These are phyloP conservation scores for Deakozyma indianensis DNA, from an alignment of 805 yeast genomes.

Conservation along the genomic window DNA sequence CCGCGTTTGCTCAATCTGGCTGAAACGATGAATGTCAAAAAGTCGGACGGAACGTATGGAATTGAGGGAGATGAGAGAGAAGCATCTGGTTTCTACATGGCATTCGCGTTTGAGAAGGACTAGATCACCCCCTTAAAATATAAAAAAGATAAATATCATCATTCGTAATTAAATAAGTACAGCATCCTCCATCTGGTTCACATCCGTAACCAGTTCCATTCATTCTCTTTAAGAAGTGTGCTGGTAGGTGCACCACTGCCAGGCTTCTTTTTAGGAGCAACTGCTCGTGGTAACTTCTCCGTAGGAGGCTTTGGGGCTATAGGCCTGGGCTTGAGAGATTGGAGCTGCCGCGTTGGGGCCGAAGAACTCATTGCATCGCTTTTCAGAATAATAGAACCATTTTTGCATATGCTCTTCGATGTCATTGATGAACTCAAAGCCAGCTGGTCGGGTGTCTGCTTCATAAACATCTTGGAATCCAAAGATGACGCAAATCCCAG, in stretches of 20 bases:
- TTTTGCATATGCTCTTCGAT: neutral
- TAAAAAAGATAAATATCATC: neutral
- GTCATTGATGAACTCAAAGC: conserved; percentile 1
- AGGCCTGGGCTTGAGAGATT: neutral
- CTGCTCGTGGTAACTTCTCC: neutral
- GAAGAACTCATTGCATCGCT: neutral
- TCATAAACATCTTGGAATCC: neutral
- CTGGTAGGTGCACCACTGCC: neutral
- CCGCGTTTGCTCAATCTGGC: conserved; percentile 17
- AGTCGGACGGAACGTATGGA: conserved; percentile 71
- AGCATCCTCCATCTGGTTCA: neutral
- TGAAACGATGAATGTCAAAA: conserved; percentile 31
- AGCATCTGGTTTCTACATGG: conserved; percentile 70
- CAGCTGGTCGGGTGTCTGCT: neutral
- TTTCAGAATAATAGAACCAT: neutral
- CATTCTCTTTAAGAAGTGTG: neutral
- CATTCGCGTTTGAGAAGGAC: conserved; percentile 52
- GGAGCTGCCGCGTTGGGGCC: neutral
- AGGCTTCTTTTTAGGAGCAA: neutral
- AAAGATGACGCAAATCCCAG: neutral
- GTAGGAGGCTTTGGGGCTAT: neutral
- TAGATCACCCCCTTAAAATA: neutral
- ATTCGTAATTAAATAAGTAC: neutral
- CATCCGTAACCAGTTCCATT: conserved; percentile 1
- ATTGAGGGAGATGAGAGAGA: conserved; percentile 84